Percentiles rank a stretch among this genome's conserved stretches.
Evolutionary conservation across 495 filamentous ascomycete genomes (phyloP).

Genomic region (Parmelia sp.): DNA sequence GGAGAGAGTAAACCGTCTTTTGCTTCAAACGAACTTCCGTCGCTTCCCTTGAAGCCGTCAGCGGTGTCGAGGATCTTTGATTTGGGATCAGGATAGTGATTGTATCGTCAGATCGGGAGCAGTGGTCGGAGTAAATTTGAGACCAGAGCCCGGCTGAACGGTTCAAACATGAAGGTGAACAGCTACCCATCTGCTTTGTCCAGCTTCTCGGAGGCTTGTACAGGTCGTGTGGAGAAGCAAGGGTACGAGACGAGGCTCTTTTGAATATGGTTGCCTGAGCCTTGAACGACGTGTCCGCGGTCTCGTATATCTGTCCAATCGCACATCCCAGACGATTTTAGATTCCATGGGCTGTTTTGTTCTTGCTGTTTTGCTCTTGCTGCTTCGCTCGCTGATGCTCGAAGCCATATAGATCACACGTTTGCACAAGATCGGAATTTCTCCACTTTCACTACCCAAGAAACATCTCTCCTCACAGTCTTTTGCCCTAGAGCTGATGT

Average conservation of each 20-base stretch:
- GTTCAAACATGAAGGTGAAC: background rate
- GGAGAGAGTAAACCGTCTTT: background rate
- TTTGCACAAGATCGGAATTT: slow-evolving; percentile 12
- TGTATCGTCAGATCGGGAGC: background rate
- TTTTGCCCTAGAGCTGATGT: slow-evolving; percentile 18
- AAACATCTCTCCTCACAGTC: slow-evolving; percentile 14
- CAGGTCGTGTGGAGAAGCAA: background rate
- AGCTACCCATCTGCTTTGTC: background rate
- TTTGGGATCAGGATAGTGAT: background rate
- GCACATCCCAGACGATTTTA: background rate
- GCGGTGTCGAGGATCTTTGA: too few relatives aligned
- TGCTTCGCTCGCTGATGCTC: slow-evolving; percentile 33
- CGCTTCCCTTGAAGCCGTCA: background rate
- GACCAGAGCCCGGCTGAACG: background rate
- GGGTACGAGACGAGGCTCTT: background rate
- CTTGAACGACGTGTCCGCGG: background rate
- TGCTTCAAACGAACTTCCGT: background rate
- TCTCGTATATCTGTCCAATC: background rate
- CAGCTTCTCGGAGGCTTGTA: background rate
- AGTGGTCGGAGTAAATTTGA: background rate
- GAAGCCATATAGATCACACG: slow-evolving; percentile 11
- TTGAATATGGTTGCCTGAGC: background rate
- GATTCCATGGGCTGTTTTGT: slow-evolving; percentile 18
- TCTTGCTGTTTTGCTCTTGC: slow-evolving; percentile 27
- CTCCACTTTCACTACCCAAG: slow-evolving; percentile 10